Base-by-base conservation (phyloP, 108 stramenopile genomes). In the Skeletonema tropicum region DNA sequence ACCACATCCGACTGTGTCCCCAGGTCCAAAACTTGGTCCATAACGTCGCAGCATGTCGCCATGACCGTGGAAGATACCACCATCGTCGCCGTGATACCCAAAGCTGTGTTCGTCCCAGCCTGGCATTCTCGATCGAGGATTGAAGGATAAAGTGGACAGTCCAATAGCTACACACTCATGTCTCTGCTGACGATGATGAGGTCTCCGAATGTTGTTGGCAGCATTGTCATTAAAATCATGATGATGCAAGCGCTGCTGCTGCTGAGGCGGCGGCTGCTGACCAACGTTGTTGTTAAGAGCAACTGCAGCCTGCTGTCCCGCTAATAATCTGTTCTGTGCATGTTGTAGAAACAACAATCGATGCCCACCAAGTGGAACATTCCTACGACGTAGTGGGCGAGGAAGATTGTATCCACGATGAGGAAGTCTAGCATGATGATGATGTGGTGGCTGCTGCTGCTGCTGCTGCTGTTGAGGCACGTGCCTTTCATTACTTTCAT, bases 71-170 rank as follows among this genome's bases (percentile, higher is more conserved):
- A 92, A 95, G 48, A 89, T 83, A 13, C 91, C 90, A 31, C 94
- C 94, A 62, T 95, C 94, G 62, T 95, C 94, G 13, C 89, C 84
- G 71, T 95, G 94, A 59, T 92, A 95, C 11, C 92, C 94, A 75
- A 73, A 91, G 26, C 75, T 78, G 26, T 67, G 46, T 13, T 57
- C 19, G 48, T 93, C 90, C 94, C 94, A 95, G 5, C 94, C 94
- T 2, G 94, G 92, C 94, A 95, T 95, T 48, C 85, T 76, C 9
- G 76, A 39, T 31, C 69, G 71, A 31, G 71, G 31, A 31, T 60
- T 39, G 64, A 93, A 93, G 63, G 31, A 31, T 38, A 73, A 32
- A 10, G 85, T 83, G 15, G 84, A 86, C 25, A 93, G 19, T n/a
- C 92, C 92, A 38, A 93, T 84, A 0, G 89, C 92, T 5, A 93